Conservation (phyloP, 176 grass and related monocot genomes). For the Triticum urartu region DNA sequence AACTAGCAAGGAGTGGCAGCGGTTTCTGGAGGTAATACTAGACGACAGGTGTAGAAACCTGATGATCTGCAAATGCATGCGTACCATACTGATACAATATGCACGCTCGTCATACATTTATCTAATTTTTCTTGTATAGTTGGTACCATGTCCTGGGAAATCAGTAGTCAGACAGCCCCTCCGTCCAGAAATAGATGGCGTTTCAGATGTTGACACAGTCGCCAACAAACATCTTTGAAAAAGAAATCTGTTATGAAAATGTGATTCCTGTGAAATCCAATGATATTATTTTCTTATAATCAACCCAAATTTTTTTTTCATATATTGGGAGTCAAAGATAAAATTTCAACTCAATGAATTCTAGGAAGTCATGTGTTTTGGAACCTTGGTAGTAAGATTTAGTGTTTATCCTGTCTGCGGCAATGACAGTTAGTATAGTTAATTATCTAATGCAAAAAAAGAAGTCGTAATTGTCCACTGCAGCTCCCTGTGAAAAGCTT, state of each 20-base stretch:
- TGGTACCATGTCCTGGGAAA: background rate
- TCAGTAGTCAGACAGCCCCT: background rate
- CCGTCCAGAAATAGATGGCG: background rate
- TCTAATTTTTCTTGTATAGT: background rate
- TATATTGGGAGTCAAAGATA: background rate
- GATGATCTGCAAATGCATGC: background rate
- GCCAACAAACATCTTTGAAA: background rate
- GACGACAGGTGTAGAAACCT: background rate
- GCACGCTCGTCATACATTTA: background rate
- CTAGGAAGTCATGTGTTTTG: background rate
- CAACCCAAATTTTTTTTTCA: background rate
- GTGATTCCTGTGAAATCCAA: background rate
- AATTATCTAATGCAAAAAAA: background rate
- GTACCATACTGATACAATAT: background rate
- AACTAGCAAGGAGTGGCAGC: slow-evolving; percentile 83
- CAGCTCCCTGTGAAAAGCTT: background rate
- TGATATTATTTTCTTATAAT: background rate
- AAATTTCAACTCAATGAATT: background rate
- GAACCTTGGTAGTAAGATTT: background rate
- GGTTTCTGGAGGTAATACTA: slow-evolving; percentile 73
- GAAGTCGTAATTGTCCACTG: background rate
- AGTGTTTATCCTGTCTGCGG: background rate
- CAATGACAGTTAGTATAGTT: background rate
- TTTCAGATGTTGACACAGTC: background rate
- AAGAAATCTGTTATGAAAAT: background rate